phyloP scores from a whole-genome alignment of 192 early-diverging fungal genomes.

The Spinellus fusiger region DNA sequence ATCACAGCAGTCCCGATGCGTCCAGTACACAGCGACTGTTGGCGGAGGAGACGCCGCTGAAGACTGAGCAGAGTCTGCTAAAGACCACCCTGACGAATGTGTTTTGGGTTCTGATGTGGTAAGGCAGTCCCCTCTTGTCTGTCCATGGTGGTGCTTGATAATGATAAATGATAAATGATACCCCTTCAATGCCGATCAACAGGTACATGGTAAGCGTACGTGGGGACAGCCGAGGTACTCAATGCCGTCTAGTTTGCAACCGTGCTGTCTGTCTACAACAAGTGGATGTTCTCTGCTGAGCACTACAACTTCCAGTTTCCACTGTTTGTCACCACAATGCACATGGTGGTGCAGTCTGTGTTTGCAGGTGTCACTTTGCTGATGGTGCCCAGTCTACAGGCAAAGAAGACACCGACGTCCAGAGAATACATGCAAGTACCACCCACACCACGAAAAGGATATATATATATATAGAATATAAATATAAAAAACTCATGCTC shows the following conservation, averaged over 20 bases:
- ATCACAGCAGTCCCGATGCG: too few relatives aligned
- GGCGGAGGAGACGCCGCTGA: too few relatives aligned
- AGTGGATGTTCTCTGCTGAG: slow-evolving; percentile 82
- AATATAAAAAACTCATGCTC: too few relatives aligned
- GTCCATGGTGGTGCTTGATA: too few relatives aligned
- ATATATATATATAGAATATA: background rate
- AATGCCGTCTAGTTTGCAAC: slow-evolving; percentile 44
- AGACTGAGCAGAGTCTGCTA: slow-evolving; percentile 4
- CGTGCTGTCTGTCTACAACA: slow-evolving; percentile 83
- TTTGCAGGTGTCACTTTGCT: slow-evolving; percentile 51
- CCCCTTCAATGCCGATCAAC: background rate
- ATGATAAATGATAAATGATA: background rate
- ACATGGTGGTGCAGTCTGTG: slow-evolving; percentile 81
- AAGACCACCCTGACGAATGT: slow-evolving; percentile 15
- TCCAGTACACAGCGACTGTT: too few relatives aligned
- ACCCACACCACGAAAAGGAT: background rate
- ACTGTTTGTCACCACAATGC: slow-evolving; percentile 77
- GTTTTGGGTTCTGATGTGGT: slow-evolving; percentile 23
- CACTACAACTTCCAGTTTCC: slow-evolving; percentile 84
- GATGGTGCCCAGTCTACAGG: slow-evolving; percentile 56
- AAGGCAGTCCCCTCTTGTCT: too few relatives aligned
- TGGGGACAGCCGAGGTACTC: background rate
- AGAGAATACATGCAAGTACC: slow-evolving; percentile 43
- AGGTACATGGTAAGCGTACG: slow-evolving; percentile 11
- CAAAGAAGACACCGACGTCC: slow-evolving; percentile 44